phyloP scores from a whole-genome alignment of 2,329 filamentous ascomycete species.

The Microdochium bolleyi region DNA sequence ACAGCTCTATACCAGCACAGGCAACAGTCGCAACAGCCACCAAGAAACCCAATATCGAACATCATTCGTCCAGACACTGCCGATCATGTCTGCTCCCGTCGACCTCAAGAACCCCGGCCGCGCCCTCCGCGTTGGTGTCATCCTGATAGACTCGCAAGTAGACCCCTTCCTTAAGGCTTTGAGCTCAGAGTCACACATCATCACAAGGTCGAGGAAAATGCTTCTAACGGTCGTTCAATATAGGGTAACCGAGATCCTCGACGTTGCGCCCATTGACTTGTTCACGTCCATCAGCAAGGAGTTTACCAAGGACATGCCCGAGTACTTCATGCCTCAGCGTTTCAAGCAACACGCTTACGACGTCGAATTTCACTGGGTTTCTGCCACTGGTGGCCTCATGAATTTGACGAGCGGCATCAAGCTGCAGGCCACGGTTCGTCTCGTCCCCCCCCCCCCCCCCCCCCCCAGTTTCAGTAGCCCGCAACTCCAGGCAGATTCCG shows the following conservation, averaged over 20 bases:
- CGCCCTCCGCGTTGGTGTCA: slow-evolving; percentile 18
- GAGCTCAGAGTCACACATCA: no score
- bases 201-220: not conserved
- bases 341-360: slow-evolving; percentile 14
- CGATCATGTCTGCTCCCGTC: slow-evolving; percentile 5
- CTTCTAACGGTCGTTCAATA: not conserved
- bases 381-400: slow-evolving; percentile 12
- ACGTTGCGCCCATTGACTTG: slow-evolving; percentile 24
- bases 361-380: slow-evolving; percentile 25
- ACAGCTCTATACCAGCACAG: no score
- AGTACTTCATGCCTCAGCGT: slow-evolving; percentile 3
- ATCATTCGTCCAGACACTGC: no score
- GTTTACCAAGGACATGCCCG: slow-evolving; percentile 10
- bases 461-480: no score
- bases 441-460: no score
- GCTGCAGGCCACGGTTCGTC: slow-evolving; percentile 19
- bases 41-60: no score
- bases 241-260: slow-evolving; percentile 23
- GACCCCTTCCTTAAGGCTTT: not conserved
- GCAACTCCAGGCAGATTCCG: no score
- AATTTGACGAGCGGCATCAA: slow-evolving; percentile 16
- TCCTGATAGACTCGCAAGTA: slow-evolving; percentile 17
- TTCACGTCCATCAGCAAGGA: slow-evolving; percentile 10
- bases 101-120: slow-evolving; percentile 14
- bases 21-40: no score